phyloP scores from a whole-genome alignment of 495 filamentous ascomycete genomes.

The Neurospora sp. region DNA sequence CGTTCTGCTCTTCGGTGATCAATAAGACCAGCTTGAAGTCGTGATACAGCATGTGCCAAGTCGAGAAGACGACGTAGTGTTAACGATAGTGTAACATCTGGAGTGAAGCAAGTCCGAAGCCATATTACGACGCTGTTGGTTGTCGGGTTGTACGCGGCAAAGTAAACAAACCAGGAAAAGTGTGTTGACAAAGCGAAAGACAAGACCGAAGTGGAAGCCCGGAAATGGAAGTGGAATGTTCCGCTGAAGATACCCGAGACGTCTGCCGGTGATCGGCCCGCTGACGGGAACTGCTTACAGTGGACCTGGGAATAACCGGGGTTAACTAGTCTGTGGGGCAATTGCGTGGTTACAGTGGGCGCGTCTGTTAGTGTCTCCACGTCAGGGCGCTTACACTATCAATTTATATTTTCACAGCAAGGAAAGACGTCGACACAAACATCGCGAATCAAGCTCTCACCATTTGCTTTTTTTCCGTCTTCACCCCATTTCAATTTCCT shows the following conservation, averaged over 20 bases:
- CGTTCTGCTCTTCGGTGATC: too few relatives aligned
- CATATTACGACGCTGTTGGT: background rate
- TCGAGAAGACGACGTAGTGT: background rate
- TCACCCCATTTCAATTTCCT: background rate
- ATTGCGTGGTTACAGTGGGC: background rate
- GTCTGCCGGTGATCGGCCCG: background rate
- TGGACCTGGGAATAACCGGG: background rate
- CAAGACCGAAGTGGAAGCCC: background rate
- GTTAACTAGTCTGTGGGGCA: background rate
- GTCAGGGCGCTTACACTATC: background rate
- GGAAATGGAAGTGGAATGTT: too few relatives aligned
- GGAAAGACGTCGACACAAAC: background rate
- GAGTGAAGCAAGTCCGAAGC: background rate
- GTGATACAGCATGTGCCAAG: background rate
- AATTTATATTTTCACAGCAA: background rate
- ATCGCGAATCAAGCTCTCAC: background rate
- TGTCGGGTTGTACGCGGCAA: background rate
- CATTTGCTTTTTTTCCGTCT: background rate
- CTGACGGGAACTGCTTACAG: background rate
- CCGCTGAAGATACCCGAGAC: background rate
- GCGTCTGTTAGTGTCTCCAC: background rate
- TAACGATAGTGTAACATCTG: background rate
- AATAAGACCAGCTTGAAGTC: background rate
- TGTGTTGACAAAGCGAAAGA: background rate
- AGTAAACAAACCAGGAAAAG: background rate